A percentile compares a stretch with the other conserved stretches of the same genome.
Conservation (phyloP, 805 yeast genomes). For the Cyberlindnera euphorbiiphila region DNA sequence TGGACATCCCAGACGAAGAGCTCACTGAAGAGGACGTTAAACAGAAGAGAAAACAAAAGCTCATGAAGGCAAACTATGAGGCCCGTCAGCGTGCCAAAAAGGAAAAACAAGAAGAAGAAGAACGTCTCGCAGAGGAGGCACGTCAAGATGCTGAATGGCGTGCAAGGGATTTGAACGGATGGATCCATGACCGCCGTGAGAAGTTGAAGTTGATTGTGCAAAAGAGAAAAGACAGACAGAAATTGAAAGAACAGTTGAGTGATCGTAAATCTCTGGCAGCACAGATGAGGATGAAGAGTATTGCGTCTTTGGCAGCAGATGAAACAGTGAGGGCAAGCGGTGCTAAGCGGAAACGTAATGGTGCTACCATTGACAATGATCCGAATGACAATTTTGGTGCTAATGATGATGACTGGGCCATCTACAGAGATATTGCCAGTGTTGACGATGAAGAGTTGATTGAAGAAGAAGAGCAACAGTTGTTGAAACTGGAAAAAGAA, state of each 20-base stretch:
- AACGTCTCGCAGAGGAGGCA: constrained; percentile 55
- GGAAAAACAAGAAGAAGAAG: constrained; percentile 66
- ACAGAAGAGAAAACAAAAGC: constrained; percentile 80
- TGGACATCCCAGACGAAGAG: constrained; percentile 82
- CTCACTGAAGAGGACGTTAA: constrained; percentile 74
- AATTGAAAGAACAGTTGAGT: constrained; percentile 70
- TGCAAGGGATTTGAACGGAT: constrained; percentile 61
- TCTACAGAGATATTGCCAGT: constrained; percentile 77
- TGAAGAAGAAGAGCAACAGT: constrained; percentile 63
- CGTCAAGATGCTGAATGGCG: constrained; percentile 77
- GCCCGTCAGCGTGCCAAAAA: constrained; percentile 80
- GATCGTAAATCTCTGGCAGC: constrained; percentile 91
- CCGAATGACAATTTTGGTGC: constrained; percentile 95
- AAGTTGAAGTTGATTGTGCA: constrained; percentile 58
- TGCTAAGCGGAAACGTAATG: constrained; percentile 44
- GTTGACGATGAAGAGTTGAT: constrained; percentile 76
- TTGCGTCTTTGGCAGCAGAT: constrained; percentile 82
- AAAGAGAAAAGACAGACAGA: constrained; percentile 59
- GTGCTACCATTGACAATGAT: constrained; percentile 77
- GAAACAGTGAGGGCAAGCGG: constrained; percentile 38
- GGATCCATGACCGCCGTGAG: constrained; percentile 71
- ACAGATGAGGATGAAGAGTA: constrained; percentile 86
- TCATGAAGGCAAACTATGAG: constrained; percentile 82
- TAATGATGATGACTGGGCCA: constrained; percentile 92
- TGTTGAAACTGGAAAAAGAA: constrained; percentile 65